Base-by-base conservation (phyloP, 257 asterid species). In the Datura wrightii region DNA sequence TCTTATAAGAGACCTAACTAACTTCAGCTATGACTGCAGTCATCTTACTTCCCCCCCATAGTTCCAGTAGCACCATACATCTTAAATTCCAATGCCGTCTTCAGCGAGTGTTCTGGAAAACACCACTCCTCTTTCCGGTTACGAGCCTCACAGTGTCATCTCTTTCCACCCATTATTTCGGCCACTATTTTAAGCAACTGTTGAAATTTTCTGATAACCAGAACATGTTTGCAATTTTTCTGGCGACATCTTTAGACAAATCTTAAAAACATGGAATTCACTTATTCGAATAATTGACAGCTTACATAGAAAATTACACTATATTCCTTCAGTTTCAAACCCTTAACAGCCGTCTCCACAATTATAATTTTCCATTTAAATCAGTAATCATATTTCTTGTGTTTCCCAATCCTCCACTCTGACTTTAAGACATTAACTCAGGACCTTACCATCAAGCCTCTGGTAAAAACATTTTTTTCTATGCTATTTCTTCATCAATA, bases 41-140 rank as follows among this genome's bases (percentile, higher is more conserved):
- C 60, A 41, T 74, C 81, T 50, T 48, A 74, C 55, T 74, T 74
- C 44, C 44, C 81, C 2, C 3, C 6, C 10, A 74, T 10, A 74
- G 44, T 74, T 72, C 81, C 62, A 74, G 80, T 19, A 72, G 41
- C 80, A 72, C 37, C 79, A 71, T 42, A 8, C 81, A 74, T 48
- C 19, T 48, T 46, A 46, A n/a, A n/a, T 72, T 72, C 60, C n/a
- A 48, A 48, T 74, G 60, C 24, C 60, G 48, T 52, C 41, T 24
- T 74, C 44, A 1, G 13, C 59, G 13, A 74, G 44, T 74, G 60
- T 50, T 48, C 60, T 46, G 41, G 14, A 74, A 74, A 24, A 52
- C 19, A 74, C 44, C 81, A 74, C 60, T 52, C 81, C 41, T 72
- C 9, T 71, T 71, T 9, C n/a, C 16, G 2, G 79, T 42, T 72